phyloP scores from a whole-genome alignment of 2,329 filamentous ascomycete species.

The Pseudovirgaria hyperparasitica region DNA sequence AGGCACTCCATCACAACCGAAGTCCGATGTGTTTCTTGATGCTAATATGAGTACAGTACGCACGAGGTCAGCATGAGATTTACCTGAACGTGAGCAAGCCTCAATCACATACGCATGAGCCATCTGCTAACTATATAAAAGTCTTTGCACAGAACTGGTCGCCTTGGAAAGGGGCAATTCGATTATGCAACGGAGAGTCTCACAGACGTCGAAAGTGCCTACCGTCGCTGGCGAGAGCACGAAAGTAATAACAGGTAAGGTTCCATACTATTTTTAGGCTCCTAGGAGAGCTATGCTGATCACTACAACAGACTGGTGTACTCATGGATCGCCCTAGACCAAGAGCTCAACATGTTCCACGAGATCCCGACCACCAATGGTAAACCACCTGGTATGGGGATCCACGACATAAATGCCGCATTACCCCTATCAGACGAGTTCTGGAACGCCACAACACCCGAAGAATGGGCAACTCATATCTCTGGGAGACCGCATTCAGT shows the following conservation, averaged over 20 bases:
- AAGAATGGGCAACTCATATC: conserved; percentile 33
- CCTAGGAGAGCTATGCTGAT: conserved; percentile 7
- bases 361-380: no score
- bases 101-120: background rate
- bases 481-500: conserved; percentile 27
- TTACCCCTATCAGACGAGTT: conserved; percentile 39
- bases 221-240: conserved; percentile 40
- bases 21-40: conserved; percentile 1
- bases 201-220: conserved; percentile 31
- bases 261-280: conserved; percentile 1
- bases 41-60: background rate
- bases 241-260: conserved; percentile 42
- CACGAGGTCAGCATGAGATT: background rate
- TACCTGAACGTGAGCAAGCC: no score
- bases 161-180: conserved; percentile 1
- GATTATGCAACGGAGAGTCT: conserved; percentile 15
- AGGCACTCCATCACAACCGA: no score
- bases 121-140: conserved; percentile 1
- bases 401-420: conserved; percentile 41
- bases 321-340: conserved; percentile 49
- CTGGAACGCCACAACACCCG: conserved; percentile 36
- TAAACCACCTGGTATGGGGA: conserved; percentile 33
- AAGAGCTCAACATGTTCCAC: conserved; percentile 47
- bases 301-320: conserved; percentile 37
- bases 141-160: conserved; percentile 1